Conservation (phyloP, 1,284 basidiomycete genomes). For the Ustilago trichophora region DNA sequence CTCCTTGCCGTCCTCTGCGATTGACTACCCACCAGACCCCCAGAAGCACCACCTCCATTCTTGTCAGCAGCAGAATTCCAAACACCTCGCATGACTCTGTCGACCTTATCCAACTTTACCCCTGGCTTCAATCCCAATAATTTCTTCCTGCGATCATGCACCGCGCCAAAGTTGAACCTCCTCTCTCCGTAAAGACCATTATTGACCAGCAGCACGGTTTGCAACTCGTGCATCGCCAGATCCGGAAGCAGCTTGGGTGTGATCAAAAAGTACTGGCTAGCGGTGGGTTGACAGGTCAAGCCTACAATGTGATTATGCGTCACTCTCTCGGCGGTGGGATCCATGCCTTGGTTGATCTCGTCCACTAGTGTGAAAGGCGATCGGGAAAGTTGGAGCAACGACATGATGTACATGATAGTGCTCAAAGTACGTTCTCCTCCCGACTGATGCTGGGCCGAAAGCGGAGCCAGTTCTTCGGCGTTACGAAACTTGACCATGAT, state of each 20-base stretch:
- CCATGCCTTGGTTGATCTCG: constrained; percentile 79
- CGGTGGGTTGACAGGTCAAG: constrained; percentile 81
- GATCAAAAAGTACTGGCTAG: constrained; percentile 92
- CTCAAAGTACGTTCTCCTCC: constrained; percentile 92
- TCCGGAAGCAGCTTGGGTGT: constrained; percentile 95
- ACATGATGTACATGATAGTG: constrained; percentile 96
- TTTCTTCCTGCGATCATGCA: constrained; percentile 16
- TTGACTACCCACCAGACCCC: not conserved
- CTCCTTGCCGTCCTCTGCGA: not conserved
- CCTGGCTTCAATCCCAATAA: constrained; percentile 3
- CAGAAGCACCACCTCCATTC: not conserved
- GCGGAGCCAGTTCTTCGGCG: constrained; percentile 81
- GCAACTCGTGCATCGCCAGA: constrained; percentile 84
- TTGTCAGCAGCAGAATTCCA: not conserved
- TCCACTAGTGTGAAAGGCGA: constrained; percentile 65
- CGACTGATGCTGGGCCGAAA: constrained; percentile 90
- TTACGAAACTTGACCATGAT: constrained; percentile 97
- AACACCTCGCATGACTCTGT: constrained; percentile 9
- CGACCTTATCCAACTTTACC: not conserved
- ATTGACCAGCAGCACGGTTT: constrained; percentile 94
- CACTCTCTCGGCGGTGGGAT: constrained; percentile 86
- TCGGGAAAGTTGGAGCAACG: constrained; percentile 70
- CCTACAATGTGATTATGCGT: constrained; percentile 95
- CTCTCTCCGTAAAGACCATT: constrained; percentile 72
- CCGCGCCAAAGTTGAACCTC: constrained; percentile 28